Evolutionary conservation across 352 stramenopile genomes (phyloP).

Genomic region (Globisporangium rhizosaccharum): DNA sequence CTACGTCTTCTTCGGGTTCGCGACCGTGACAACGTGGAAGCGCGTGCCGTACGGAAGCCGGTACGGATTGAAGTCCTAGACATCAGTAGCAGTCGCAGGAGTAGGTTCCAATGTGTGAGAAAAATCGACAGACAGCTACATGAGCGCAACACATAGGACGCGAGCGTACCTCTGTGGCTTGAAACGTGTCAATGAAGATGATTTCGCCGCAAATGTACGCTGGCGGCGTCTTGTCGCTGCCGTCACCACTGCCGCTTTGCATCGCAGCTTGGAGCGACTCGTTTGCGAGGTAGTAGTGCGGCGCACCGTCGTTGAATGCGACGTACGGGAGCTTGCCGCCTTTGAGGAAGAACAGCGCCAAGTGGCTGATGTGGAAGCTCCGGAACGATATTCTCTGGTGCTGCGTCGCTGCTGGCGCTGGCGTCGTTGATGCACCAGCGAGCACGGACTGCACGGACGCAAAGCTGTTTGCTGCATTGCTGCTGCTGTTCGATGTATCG

Average conservation of each 20-base stretch:
- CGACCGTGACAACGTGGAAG: constrained; percentile 77
- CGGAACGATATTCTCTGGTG: constrained; percentile 76
- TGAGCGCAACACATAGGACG: not conserved
- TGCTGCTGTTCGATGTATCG: constrained; percentile 9
- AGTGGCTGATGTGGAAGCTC: constrained; percentile 77
- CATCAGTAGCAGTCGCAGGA: no score
- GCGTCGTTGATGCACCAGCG: constrained; percentile 6
- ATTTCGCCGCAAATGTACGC: constrained; percentile 80
- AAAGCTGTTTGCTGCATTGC: constrained; percentile 4
- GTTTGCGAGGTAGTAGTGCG: constrained; percentile 76
- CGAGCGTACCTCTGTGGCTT: constrained; percentile 61
- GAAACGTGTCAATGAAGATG: constrained; percentile 83
- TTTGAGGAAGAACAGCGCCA: constrained; percentile 77
- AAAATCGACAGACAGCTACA: not conserved
- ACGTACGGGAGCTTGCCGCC: constrained; percentile 73
- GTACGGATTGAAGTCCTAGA: constrained; percentile 80
- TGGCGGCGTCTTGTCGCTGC: constrained; percentile 50
- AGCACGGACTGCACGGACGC: constrained; percentile 6
- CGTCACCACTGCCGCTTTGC: constrained; percentile 21
- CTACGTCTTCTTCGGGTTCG: constrained; percentile 66
- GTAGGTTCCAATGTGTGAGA: no score
- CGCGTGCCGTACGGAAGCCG: constrained; percentile 65
- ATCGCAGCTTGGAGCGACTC: constrained; percentile 73
- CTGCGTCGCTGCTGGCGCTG: constrained; percentile 14
- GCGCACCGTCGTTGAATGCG: constrained; percentile 75